Base-by-base conservation (phyloP, 306 rosid genomes). In the Benincasa hispida region DNA sequence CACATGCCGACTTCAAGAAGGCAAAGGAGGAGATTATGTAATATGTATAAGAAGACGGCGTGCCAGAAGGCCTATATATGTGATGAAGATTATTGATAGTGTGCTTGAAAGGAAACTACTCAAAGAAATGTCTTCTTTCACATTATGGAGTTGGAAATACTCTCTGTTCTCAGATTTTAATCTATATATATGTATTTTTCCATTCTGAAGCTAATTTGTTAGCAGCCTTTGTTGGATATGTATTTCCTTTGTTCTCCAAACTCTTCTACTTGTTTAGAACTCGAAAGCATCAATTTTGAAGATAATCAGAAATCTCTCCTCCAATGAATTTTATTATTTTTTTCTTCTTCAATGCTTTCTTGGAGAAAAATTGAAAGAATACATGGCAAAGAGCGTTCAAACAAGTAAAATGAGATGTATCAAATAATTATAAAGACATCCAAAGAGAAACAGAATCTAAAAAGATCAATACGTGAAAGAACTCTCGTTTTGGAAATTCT, bases 1-100 rank as follows among this genome's bases (percentile, higher is more conserved):
- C 95, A 0, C 98, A 94, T 83, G 45, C 72, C 0, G 98, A 94
- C 82, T 90, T 94, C 81, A 91, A 94, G 91, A 94, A 94, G 91
- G 97, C 98, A 9, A 94, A 94, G 85, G 98, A 94, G 75, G 91
- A 94, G 85, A 97, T 94, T n/a, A n/a, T n/a, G n/a, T n/a, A n/a
- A n/a, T 58, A 94, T 94, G 98, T 94, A 91, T 75, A 94, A 91
- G 93, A 94, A 83, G 98, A 94, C 83, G 98, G 98, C 51, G 97
- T 91, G 74, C 98, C 98, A 12, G 98, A 94, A 85, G 98, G 98
- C 21, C 88, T 94, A 15, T 94, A 94, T 67, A 94, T 94, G 98
- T 94, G 91, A 94, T 68, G 65, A 67, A 67, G 70, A 72, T 77
- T 67, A 35, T 51, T 74, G 75, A 4, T 21, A 57, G 25, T 72